These are phyloP conservation scores for Lantana camara DNA, from an alignment of 257 asterid genomes.

Conservation along the genomic window DNA sequence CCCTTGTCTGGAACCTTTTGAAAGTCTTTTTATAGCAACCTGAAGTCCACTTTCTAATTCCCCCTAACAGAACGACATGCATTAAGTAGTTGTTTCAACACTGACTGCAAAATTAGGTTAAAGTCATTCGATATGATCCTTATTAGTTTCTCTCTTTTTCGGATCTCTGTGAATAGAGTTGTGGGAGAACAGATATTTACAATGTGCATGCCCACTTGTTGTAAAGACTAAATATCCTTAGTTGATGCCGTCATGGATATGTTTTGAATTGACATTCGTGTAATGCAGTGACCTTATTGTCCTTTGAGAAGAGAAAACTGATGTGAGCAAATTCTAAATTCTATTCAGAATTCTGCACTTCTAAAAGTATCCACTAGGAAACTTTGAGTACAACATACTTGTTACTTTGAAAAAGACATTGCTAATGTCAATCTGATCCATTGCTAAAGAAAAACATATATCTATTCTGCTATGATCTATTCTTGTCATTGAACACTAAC, in stretches of 20 bases:
- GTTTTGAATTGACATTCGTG: background rate
- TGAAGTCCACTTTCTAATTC: slow-evolving; percentile 32
- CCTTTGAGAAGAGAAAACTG: background rate
- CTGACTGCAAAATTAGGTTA: too few species aligned
- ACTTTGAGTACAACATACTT: too few species aligned
- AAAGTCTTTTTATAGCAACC: slow-evolving; percentile 44
- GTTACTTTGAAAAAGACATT: background rate
- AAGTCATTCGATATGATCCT: too few species aligned
- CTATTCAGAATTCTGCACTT: too few species aligned
- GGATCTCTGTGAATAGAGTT: background rate
- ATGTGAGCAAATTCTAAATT: background rate
- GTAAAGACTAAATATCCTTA: background rate
- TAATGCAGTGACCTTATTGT: background rate
- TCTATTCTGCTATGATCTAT: background rate
- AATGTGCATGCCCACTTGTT: background rate
- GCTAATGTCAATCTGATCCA: background rate
- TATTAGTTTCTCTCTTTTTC: background rate
- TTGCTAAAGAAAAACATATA: background rate
- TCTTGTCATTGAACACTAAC: background rate
- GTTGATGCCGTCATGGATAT: background rate
- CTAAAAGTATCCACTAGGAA: too few species aligned
- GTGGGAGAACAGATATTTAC: background rate
- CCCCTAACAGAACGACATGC: slow-evolving; percentile 31
- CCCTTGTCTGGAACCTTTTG: slow-evolving; percentile 40
- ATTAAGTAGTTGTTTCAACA: background rate